Conservation (phyloP, 192 early-diverging fungal genomes). For the Rhizophagus clarus region DNA sequence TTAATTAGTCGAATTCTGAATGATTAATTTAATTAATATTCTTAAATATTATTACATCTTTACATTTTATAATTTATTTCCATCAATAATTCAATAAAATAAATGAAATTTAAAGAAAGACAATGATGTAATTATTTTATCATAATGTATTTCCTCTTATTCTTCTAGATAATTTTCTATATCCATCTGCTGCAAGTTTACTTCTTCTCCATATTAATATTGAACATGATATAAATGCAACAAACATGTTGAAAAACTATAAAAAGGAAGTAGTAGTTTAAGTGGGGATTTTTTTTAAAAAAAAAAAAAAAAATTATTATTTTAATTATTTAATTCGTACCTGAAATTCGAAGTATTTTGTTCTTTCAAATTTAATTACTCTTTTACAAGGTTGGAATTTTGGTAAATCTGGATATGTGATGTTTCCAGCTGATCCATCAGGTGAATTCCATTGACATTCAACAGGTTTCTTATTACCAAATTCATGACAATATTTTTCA, state of each 20-base stretch:
- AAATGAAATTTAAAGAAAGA: background rate
- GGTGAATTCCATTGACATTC: background rate
- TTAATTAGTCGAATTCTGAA: too few species aligned
- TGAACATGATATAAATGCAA: background rate
- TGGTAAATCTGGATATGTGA: background rate
- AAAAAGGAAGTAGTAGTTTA: background rate
- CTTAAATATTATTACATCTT: too few species aligned
- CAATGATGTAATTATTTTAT: background rate
- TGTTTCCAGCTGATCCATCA: background rate
- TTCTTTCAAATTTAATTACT: background rate
- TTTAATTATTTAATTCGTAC: background rate
- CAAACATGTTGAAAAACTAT: slow-evolving; percentile 10
- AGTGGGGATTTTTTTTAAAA: background rate
- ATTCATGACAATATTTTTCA: background rate
- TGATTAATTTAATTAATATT: too few species aligned
- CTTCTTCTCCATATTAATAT: background rate
- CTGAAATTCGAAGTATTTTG: slow-evolving; percentile 22
- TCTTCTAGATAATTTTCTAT: slow-evolving; percentile 13
- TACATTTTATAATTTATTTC: too few species aligned
- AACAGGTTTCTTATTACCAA: background rate
- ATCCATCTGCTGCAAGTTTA: slow-evolving; percentile 17
- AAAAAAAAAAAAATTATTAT: background rate
- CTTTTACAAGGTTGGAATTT: slow-evolving; percentile 11
- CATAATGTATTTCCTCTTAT: slow-evolving; percentile 7
- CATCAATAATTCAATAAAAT: too few species aligned